Evolutionary conservation across 202 grass and related monocot species (phyloP).

Genomic region (Schoenoplectus triqueter): DNA sequence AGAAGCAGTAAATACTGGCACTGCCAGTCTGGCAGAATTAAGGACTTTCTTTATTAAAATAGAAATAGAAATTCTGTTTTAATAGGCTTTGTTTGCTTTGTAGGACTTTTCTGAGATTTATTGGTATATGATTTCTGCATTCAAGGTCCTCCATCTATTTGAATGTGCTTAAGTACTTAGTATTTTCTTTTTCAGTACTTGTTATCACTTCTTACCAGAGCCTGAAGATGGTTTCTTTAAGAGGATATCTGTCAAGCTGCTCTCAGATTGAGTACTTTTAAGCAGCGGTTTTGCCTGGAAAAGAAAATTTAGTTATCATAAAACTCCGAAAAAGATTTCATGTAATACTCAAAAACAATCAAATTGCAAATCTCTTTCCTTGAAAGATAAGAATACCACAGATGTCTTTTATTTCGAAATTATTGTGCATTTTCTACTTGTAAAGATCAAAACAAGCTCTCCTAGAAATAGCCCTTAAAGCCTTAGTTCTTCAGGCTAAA

Average conservation of each 20-base stretch:
- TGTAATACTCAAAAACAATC: not conserved
- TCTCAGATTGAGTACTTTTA: conserved; percentile 54
- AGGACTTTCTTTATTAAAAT: no score
- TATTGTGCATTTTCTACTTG: not conserved
- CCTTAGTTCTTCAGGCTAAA: not conserved
- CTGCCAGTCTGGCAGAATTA: not conserved
- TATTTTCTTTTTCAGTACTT: not conserved
- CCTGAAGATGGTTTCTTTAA: conserved; percentile 55
- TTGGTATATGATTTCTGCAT: conserved; percentile 16
- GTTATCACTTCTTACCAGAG: conserved; percentile 54
- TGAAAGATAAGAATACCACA: not conserved
- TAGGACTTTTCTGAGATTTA: not conserved
- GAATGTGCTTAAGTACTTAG: not conserved
- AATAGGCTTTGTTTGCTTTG: no score
- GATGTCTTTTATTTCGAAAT: not conserved
- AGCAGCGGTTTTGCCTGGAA: conserved; percentile 66
- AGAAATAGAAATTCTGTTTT: no score
- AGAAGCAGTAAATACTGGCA: not conserved
- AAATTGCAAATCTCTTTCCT: not conserved
- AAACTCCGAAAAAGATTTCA: not conserved
- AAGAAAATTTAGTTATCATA: conserved; percentile 28
- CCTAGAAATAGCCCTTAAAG: not conserved
- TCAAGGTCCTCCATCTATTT: conserved; percentile 25
- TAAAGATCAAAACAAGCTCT: not conserved
- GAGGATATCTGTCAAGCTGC: conserved; percentile 70